Base-by-base conservation (phyloP, 306 rosid species). In the Mucuna pruriens region DNA sequence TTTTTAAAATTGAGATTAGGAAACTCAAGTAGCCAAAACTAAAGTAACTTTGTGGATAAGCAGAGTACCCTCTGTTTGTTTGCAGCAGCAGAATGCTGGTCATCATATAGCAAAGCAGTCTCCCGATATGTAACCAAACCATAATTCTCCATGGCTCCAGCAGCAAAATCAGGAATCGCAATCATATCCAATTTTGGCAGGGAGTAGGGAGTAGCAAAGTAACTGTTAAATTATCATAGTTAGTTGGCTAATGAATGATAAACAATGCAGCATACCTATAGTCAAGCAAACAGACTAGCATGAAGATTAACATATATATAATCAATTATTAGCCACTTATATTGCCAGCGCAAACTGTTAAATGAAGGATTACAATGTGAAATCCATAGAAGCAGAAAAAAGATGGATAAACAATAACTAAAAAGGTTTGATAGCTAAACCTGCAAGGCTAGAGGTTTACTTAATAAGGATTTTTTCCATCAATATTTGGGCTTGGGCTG, bases 111-210 rank as follows among this genome's bases (percentile, higher is more conserved):
- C 82, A 95, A 89, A 87, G 91, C 97, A 61, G 95, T 90, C 90
- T 95, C 99, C 57, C 95, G 91, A 78, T 90, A 92, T 66, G 99
- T 95, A 78, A 95, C 95, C 81, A 95, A 86, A 70, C 99, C 99
- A 88, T 95, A 95, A 80, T 95, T 95, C 86, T 95, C 99, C 99
- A 95, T 95, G 76, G 99, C 99, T 44, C 97, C 97, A 86, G 94
- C 91, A 84, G 99, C 91, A 85, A 95, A 95, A 88, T 93, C 98
- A 79, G 99, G 99, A 71, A 95, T 93, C 17, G 99, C 98, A 81
- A 92, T 72, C 99, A 95, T 91, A 84, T 95, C 99, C 89, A 95
- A 80, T 84, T 95, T 95, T 45, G 99, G 99, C 49, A 95, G 82
- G 62, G 96, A 19, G 84, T 93, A 95, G 58, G 99, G 98, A 82